Evolutionary conservation across 2,329 filamentous ascomycete genomes (phyloP), one percentile per base, ranked within the genome.

Genomic region (Pseudogymnoascus sp.): DNA sequence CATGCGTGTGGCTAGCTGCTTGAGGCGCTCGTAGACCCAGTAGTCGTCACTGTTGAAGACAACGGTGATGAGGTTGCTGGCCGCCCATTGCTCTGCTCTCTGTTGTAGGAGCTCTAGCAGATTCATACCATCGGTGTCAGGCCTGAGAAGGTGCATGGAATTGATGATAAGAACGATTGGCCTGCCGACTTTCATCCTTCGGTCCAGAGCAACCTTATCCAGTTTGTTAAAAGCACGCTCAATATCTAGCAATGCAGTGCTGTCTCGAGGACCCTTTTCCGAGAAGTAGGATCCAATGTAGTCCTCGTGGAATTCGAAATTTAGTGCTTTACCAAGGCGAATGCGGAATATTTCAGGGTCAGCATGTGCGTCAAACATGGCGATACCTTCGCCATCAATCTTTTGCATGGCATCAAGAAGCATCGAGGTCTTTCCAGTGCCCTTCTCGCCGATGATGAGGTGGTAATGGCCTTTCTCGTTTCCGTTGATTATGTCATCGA

Each of bases 31-130:
- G 70, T 97, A 97, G 0, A 99, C 89, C 94, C 94, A 99, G 75
- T 96, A 99, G 72, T 97, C 94, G 74, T 99, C 94, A 60, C 87
- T 92, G 75, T 97, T 97, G 77, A 99, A 92, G 35, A 99, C 86
- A 79, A 91, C 84, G 1, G 94, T 97, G 31, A 95, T 90, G 7
- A 99, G 81, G 66, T 91, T 93, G 17, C 89, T 85, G 1, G 93
- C 94, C 1, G 94, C 93, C 94, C 94, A 99, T 73, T 94, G 89
- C 74, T 99, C 94, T 1, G 94, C 93, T 33, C 92, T 85, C 72
- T 99, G 94, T 71, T 99, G 94, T 31, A 99, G 85, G 58, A 99
- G 84, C 74, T 99, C 94, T 41, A 99, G 85, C 11, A 99, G 79
- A 72, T 97, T 91, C 61, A 88, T 87, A n/a, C 94, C 94, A 69